Percentiles rank a stretch among this genome's conserved stretches.
These are phyloP conservation scores for Zymoseptoria ardabiliae DNA, from an alignment of 2,329 filamentous ascomycete species.

Conservation along the genomic window DNA sequence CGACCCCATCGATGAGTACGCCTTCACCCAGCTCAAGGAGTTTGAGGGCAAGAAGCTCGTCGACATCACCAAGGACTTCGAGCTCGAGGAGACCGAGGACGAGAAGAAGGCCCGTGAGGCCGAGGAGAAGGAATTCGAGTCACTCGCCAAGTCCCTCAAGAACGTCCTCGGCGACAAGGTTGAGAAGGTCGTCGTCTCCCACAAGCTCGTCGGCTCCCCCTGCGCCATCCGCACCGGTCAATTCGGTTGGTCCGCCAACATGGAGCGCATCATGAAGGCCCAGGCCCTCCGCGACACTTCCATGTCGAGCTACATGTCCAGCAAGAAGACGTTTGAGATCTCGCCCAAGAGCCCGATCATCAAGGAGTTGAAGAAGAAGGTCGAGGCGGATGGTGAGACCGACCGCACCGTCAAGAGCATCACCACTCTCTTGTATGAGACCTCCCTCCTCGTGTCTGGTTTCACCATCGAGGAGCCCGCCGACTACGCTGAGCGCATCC, in stretches of 20 bases:
- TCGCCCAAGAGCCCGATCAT: slow-evolving; percentile 97
- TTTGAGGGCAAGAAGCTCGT: slow-evolving; percentile 99
- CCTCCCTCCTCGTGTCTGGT: slow-evolving; percentile 92
- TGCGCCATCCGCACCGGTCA: slow-evolving; percentile 99
- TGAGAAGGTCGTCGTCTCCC: slow-evolving; percentile 98
- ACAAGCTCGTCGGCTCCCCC: slow-evolving; percentile 91
- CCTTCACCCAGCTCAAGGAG: slow-evolving; percentile 99
- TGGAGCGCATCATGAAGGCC: slow-evolving; percentile 99
- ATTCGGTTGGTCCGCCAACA: slow-evolving; percentile 99
- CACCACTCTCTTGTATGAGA: slow-evolving; percentile 97
- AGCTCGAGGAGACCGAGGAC: slow-evolving; percentile 99
- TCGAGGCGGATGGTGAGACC: slow-evolving; percentile 93
- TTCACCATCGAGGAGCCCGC: slow-evolving; percentile 99
- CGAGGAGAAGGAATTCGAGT: slow-evolving; percentile 98
- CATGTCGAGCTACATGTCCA: slow-evolving; percentile 99
- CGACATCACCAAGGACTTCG: slow-evolving; percentile 99
- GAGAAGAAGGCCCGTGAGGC: slow-evolving; percentile 94
- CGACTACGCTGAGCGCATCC: slow-evolving; percentile 96
- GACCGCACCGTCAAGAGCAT: slow-evolving; percentile 99
- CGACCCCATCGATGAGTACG: slow-evolving; percentile 98
- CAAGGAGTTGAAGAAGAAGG: slow-evolving; percentile 99
- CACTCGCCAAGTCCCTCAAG: slow-evolving; percentile 93
- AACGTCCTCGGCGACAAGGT: slow-evolving; percentile 99
- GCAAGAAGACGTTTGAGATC: slow-evolving; percentile 99
- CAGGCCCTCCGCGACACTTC: slow-evolving; percentile 99